Evolutionary conservation across 306 rosid genomes (phyloP).

Genomic region (Sechiopsis laciniata): DNA sequence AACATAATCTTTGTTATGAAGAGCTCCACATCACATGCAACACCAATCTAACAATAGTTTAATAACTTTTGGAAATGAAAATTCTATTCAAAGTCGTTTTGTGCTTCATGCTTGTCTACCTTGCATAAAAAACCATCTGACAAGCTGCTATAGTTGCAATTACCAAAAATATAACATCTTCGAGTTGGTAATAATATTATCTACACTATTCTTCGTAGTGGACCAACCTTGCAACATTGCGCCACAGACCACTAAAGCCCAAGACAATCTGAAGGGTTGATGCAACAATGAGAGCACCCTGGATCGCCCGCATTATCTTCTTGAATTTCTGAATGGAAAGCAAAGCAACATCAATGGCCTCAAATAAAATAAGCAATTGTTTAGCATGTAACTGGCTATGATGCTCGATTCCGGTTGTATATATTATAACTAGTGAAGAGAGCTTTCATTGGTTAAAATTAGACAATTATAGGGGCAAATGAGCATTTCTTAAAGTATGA

Average conservation of each 20-base stretch:
- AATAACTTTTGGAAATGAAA: no score
- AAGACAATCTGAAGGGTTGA: conserved; percentile 97
- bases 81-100: no score
- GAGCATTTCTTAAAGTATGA: background rate
- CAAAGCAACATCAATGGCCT: conserved; percentile 27
- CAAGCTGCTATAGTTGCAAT: background rate
- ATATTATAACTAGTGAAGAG: conserved; percentile 20
- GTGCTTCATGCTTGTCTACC: no score
- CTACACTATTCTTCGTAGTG: background rate
- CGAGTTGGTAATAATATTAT: background rate
- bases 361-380: conserved; percentile 18
- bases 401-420: background rate
- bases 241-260: conserved; percentile 99
- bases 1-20: no score
- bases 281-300: conserved; percentile 91
- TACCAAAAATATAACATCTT: background rate
- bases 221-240: conserved; percentile 91
- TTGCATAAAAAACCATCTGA: no score
- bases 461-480: background rate
- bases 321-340: conserved; percentile 63
- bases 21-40: no score
- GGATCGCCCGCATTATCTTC: conserved; percentile 91
- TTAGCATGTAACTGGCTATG: background rate
- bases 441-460: background rate
- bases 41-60: no score